These are phyloP conservation scores for Sedum album DNA, from an alignment of 164 flowering plant species.

Conservation along the genomic window DNA sequence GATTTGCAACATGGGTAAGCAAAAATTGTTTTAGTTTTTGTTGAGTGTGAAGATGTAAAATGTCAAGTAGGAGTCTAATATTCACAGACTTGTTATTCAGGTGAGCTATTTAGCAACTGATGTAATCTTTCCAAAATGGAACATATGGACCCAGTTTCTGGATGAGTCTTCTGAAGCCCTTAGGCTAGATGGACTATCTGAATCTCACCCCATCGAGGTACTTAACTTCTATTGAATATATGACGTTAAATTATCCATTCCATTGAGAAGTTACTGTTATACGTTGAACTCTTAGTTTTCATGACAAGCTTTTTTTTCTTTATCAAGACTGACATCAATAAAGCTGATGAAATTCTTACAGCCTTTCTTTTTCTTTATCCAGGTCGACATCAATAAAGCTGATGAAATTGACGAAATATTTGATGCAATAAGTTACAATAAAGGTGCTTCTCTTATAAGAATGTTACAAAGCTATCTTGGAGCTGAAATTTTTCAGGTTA, in stretches of 20 bases:
- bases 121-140: slow-evolving; percentile 85
- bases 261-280: not conserved
- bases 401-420: slow-evolving; percentile 85
- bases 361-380: slow-evolving; percentile 9
- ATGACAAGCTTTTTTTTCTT: not conserved
- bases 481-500: slow-evolving; percentile 78
- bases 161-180: slow-evolving; percentile 75
- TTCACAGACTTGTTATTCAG: slow-evolving; percentile 21
- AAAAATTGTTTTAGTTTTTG: not conserved
- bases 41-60: not conserved
- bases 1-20: slow-evolving; percentile 98
- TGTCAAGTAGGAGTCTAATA: not conserved
- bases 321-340: slow-evolving; percentile 73
- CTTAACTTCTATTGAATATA: not conserved
- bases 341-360: slow-evolving; percentile 67
- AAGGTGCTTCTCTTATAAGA: slow-evolving; percentile 87
- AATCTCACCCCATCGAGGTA: slow-evolving; percentile 98
- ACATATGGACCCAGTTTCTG: slow-evolving; percentile 94
- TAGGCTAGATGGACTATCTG: slow-evolving; percentile 73
- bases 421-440: slow-evolving; percentile 86
- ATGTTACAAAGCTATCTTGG: slow-evolving; percentile 96
- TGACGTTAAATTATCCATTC: not conserved
- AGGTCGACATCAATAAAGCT: slow-evolving; percentile 91
- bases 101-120: slow-evolving; percentile 88
- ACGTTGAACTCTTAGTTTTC: not conserved